Evolutionary conservation across 1,284 basidiomycete species (phyloP), one percentile per base, ranked within the genome.

Genomic region (Takashimella koratensis): DNA sequence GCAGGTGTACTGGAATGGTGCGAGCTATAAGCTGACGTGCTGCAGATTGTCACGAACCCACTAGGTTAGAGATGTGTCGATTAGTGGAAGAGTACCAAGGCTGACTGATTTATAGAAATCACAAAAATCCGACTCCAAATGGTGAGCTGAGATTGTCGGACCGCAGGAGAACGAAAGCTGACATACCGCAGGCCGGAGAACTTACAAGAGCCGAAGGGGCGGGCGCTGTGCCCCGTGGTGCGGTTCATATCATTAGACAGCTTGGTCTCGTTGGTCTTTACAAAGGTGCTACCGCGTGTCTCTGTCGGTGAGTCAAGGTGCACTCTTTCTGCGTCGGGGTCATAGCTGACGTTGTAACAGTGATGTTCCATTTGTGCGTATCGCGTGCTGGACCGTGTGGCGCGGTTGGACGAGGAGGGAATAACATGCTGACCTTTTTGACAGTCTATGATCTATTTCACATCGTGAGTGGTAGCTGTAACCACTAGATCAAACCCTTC

Each of bases 111-210:
- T 25, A 19, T 12, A 55, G 76, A 76, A 57, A 75, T 77, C 60
- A 90, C 91, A 59, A 98, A 98, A 81, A 98, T 98, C 70, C 89
- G 95, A 54, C 79, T 98, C 43, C 96, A 99, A 75, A 81, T 99
- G 51, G 93, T 95, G 74, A 26, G 64, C 53, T 8, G 16, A 36
- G 30, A 36, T 36, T 8, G 16, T 36, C 30, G 16, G 16, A 36
- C 10, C 30, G 16, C 16, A 16, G 16, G 8, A 16, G 30, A 36
- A 36, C 30, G 30, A 36, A 8, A 36, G 30, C 19, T 22, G 23
- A 45, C 24, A 23, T 20, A 36, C 11, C 23, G 24, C 47, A 66
- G 64, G 72, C 72, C 23, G 95, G 96, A 43, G 95, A 98, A 78
- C 85, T 90, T 30, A 89, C 92, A 27, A 89, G 90, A 45, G 60